Conservation (phyloP, 306 rosid species). For the Quercus parvula region DNA sequence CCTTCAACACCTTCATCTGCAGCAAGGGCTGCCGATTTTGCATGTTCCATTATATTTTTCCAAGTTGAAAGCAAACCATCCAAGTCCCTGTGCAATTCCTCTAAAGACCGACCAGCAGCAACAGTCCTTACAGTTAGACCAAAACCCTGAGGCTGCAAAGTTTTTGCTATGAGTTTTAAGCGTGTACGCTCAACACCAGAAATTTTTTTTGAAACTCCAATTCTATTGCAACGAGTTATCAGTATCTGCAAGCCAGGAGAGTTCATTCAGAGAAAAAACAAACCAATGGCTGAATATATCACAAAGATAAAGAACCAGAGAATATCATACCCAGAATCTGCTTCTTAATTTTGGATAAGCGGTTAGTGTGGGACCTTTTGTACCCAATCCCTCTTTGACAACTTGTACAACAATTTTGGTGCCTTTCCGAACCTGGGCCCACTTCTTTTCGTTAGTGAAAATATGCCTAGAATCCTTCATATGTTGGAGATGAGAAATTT, state of each 20-base stretch:
- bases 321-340: conserved; percentile 84
- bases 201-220: conserved; percentile 87
- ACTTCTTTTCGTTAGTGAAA: conserved; percentile 48
- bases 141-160: conserved; percentile 94
- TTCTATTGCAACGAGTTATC: conserved; percentile 58
- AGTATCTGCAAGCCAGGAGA: conserved; percentile 64
- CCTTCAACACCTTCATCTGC: conserved; percentile 98
- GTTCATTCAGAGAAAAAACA: conserved; percentile 26
- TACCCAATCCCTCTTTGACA: conserved; percentile 91
- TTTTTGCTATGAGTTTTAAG: conserved; percentile 84
- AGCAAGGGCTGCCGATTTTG: conserved; percentile 92
- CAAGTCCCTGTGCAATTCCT: conserved; percentile 86
- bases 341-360: conserved; percentile 85
- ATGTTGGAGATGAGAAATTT: conserved; percentile 44
- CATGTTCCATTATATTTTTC: conserved; percentile 82
- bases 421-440: conserved; percentile 79
- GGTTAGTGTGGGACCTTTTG: conserved; percentile 85
- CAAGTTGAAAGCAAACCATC: conserved; percentile 82
- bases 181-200: conserved; percentile 81
- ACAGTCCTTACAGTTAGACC: conserved; percentile 94
- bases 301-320: conserved; percentile 15
- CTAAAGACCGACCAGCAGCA: conserved; percentile 89
- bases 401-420: conserved; percentile 94
- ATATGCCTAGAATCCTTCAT: conserved; percentile 31
- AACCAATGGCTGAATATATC: conserved; percentile 6